Base-by-base conservation (phyloP, 2,329 filamentous ascomycete genomes). In the Hyphodiscus sp. region DNA sequence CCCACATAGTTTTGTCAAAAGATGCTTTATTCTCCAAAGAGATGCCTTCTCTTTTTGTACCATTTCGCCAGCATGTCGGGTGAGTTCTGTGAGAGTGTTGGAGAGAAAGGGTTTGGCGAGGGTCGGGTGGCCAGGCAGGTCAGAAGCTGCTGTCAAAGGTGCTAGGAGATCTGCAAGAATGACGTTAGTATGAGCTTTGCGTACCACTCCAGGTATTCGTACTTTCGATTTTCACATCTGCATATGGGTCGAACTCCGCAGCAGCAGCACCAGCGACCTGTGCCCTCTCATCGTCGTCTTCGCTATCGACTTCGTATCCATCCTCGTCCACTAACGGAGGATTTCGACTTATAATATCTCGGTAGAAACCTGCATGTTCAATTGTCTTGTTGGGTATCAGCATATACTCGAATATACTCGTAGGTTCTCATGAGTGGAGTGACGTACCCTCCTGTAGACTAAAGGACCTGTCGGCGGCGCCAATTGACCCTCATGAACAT, bases 61-160 rank as follows among this genome's bases (percentile, higher is more conserved):
- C 61, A 89, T 85, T 53, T 80, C 77, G 59, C 82, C 79, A 51
- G 83, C 85, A 69, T 91, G 84, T 45, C 76, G 76, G 18, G 85
- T 81, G 52, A 95, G 78, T 58, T 88, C 81, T 48, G 81, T 84
- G 18, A 94, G 76, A 11, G 86, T 87, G 60, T 81, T 84, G 48
- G 86, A 89, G 15, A 78, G 85, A 67, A 90, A 94, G 0, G 89
- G 83, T 61, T 83, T 77, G 56, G 86, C 89, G 42, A 91, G 74
- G 20, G 86, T 86, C 49, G 87, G 85, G 67, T 94, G 89, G 52
- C 78, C 78, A 15, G 87, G 80, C 16, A 95, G 76, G 55, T 91
- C 87, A 68, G 86, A 86, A 48, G 87, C 82, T 33, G 86, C 76
- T 18, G 86, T 89, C 51, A 94, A 74, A 13, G 89, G 89, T 19